Conservation (phyloP, 2,329 filamentous ascomycete species). For the Paradendryphiella salina region DNA sequence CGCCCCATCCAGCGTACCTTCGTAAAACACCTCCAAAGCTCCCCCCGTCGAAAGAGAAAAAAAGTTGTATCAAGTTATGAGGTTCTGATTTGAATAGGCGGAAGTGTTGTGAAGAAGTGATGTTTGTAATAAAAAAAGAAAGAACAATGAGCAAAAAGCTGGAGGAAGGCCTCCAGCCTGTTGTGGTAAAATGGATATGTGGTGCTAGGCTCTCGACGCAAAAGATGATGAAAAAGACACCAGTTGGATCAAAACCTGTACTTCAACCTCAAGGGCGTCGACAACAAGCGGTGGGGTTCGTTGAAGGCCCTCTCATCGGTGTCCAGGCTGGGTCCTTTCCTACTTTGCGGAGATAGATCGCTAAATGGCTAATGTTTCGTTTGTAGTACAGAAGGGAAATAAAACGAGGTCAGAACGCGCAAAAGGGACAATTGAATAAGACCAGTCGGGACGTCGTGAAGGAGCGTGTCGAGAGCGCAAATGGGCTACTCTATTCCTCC, state of each 20-base stretch:
- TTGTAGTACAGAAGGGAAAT: conserved; percentile 43
- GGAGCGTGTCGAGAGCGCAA: conserved; percentile 1
- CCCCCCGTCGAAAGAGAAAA: not conserved
- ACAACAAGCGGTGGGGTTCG: conserved; percentile 22
- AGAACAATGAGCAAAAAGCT: not conserved
- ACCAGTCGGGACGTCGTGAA: conserved; percentile 15
- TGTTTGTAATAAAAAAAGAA: not conserved
- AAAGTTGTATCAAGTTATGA: conserved; percentile 18
- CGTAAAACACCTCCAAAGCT: not conserved
- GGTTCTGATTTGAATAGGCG: conserved; percentile 20
- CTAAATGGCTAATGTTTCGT: conserved; percentile 38
- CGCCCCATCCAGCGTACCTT: conserved; percentile 5
- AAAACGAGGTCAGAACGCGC: conserved; percentile 12
- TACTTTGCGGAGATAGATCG: conserved; percentile 45
- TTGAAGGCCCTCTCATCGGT: conserved; percentile 50
- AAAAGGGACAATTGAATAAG: conserved; percentile 5
- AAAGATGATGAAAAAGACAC: conserved; percentile 15
- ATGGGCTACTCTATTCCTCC: conserved; percentile 65
- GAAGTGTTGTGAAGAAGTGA: conserved; percentile 17
- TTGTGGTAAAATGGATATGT: conserved; percentile 6
- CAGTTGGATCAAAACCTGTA: conserved; percentile 35
- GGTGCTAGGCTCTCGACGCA: conserved; percentile 45
- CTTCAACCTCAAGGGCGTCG: conserved; percentile 48
- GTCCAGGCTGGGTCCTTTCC: conserved; percentile 33
- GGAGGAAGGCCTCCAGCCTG: conserved; percentile 3